A percentile compares a stretch with the other conserved stretches of the same genome.
These are phyloP conservation scores for Colletotrichum sansevieriae DNA, from an alignment of 2,329 filamentous ascomycete genomes.

Conservation along the genomic window DNA sequence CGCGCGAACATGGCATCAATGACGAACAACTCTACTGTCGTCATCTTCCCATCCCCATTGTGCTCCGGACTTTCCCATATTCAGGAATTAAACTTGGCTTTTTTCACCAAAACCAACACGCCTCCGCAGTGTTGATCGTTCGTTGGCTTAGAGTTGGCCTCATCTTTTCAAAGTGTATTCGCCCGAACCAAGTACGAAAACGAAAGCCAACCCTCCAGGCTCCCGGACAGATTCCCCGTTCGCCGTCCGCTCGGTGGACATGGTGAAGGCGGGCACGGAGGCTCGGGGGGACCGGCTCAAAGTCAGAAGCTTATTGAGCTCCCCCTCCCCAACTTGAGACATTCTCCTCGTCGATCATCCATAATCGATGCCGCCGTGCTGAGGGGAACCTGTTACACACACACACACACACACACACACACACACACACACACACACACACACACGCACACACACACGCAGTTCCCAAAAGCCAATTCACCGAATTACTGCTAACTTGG, in stretches of 20 bases:
- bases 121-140: not conserved
- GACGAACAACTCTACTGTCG: not conserved
- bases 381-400: too few species aligned
- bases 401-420: too few species aligned
- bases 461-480: too few species aligned
- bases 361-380: too few species aligned
- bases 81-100: not conserved
- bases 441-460: too few species aligned
- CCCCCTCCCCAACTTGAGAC: too few species aligned
- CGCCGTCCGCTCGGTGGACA: not conserved
- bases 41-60: not conserved
- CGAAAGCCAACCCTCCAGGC: not conserved
- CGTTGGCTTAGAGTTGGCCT: constrained; percentile 4
- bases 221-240: constrained; percentile 1
- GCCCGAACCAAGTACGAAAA: not conserved
- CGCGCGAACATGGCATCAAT: constrained; percentile 5
- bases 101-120: not conserved
- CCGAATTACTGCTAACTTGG: constrained; percentile 5
- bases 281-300: not conserved
- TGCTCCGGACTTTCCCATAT: not conserved
- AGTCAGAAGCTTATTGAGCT: too few species aligned
- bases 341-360: too few species aligned
- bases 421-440: too few species aligned
- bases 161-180: constrained; percentile 2
- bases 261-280: not conserved